phyloP scores from a whole-genome alignment of 2,329 filamentous ascomycete genomes.

The Magnaporthiopsis poae region DNA sequence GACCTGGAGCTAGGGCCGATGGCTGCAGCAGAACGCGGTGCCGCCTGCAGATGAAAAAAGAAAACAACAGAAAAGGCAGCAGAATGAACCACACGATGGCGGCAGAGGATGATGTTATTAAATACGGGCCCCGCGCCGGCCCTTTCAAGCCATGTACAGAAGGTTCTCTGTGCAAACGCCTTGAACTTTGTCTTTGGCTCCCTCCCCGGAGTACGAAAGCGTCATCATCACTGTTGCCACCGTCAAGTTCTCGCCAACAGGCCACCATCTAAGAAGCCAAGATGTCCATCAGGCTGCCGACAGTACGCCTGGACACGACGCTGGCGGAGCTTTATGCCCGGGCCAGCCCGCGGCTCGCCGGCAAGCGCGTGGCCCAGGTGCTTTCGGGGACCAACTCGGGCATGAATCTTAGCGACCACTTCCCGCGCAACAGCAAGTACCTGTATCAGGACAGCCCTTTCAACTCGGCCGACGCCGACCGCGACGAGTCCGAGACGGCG shows the following conservation, averaged over 20 bases:
- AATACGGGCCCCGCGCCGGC: background rate
- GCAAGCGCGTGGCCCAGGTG: conserved; percentile 22
- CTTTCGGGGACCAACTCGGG: conserved; percentile 20
- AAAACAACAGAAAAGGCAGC: background rate
- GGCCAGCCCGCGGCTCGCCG: conserved; percentile 15
- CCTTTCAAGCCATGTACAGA: background rate
- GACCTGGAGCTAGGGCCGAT: background rate
- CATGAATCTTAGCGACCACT: conserved; percentile 17
- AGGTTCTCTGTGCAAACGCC: no score
- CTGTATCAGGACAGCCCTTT: conserved; percentile 27
- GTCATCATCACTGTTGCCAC: no score
- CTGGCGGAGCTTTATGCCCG: conserved; percentile 25
- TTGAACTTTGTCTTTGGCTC: no score
- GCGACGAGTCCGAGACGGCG: conserved; percentile 11
- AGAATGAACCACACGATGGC: background rate
- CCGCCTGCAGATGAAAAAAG: background rate
- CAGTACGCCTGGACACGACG: conserved; percentile 24
- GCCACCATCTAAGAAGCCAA: background rate
- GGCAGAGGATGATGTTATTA: background rate
- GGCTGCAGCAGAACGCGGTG: background rate
- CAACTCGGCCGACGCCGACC: conserved; percentile 15
- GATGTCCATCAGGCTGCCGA: conserved; percentile 17
- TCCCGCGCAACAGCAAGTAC: conserved; percentile 26
- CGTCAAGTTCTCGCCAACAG: no score
- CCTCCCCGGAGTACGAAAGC: no score